These are phyloP conservation scores for Rhynchosporium secalis DNA, from an alignment of 2,329 filamentous ascomycete species.

Conservation along the genomic window DNA sequence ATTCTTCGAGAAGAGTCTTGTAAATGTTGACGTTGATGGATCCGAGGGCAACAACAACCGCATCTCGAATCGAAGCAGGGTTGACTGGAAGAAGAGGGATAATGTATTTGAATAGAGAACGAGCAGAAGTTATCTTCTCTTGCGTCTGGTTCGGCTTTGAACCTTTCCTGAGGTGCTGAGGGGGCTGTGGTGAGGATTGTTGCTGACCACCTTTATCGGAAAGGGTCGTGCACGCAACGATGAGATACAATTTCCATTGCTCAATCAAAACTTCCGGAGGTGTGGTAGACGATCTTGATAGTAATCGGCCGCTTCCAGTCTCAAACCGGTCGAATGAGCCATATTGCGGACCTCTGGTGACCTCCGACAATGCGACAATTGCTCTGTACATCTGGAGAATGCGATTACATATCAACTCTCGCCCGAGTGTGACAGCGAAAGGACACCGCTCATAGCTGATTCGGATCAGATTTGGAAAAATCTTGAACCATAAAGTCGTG, in stretches of 20 bases:
- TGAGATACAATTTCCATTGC: constrained; percentile 96
- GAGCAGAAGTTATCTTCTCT: constrained; percentile 82
- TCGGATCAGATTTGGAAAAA: constrained; percentile 92
- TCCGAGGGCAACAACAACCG: constrained; percentile 87
- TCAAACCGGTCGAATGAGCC: constrained; percentile 52
- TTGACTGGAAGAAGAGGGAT: constrained; percentile 82
- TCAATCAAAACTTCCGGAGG: constrained; percentile 88
- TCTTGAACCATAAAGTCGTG: constrained; percentile 93
- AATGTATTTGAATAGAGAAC: constrained; percentile 86
- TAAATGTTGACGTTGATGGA: constrained; percentile 96
- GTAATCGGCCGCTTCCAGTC: constrained; percentile 48
- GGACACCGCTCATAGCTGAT: constrained; percentile 89
- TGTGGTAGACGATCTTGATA: constrained; percentile 60
- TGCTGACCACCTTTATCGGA: constrained; percentile 73
- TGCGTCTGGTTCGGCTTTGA: constrained; percentile 70
- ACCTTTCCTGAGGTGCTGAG: constrained; percentile 77
- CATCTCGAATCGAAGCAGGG: constrained; percentile 79
- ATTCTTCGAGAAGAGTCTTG: constrained; percentile 81
- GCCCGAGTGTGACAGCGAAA: constrained; percentile 84
- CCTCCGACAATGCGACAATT: constrained; percentile 78
- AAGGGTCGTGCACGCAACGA: constrained; percentile 94
- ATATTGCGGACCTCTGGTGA: constrained; percentile 62
- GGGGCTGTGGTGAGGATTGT: constrained; percentile 56
- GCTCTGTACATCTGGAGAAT: constrained; percentile 90
- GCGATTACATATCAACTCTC: constrained; percentile 89